These are phyloP conservation scores for Ceratocystis albifundus DNA, from an alignment of 2,329 filamentous ascomycete species.

Conservation along the genomic window DNA sequence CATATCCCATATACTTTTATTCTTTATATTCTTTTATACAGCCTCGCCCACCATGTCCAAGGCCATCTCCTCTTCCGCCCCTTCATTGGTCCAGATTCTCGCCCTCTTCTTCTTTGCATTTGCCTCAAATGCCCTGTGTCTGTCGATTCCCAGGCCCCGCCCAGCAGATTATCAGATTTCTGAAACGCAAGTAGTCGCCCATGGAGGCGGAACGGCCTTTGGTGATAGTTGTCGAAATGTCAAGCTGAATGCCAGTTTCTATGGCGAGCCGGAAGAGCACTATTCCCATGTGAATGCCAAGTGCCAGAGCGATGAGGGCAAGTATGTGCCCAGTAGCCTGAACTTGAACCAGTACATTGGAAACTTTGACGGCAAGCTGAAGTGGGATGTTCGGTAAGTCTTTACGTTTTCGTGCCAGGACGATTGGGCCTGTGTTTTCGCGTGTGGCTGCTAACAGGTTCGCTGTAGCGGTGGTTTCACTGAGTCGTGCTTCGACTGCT, in stretches of 20 bases:
- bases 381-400: conserved; percentile 21
- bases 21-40: neutral
- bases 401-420: neutral
- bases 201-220: neutral
- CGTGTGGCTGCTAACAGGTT: neutral
- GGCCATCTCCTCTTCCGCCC: neutral
- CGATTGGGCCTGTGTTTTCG: neutral
- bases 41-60: neutral
- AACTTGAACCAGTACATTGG: conserved; percentile 15
- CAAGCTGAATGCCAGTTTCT: conserved; percentile 15
- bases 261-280: conserved; percentile 16
- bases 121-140: conserved; percentile 1
- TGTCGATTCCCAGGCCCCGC: neutral
- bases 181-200: neutral
- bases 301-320: conserved; percentile 12
- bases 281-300: conserved; percentile 16
- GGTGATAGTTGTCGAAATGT: conserved; percentile 17
- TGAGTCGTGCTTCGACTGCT: conserved; percentile 20
- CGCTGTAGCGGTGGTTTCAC: conserved; percentile 19
- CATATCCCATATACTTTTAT: neutral
- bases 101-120: neutral
- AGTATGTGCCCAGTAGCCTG: conserved; percentile 3
- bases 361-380: conserved; percentile 22
- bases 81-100: neutral
- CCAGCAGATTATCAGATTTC: neutral